A percentile compares a stretch with the other conserved stretches of the same genome.
phyloP scores from a whole-genome alignment of 139 green algal species.

The Micractinium sp. region DNA sequence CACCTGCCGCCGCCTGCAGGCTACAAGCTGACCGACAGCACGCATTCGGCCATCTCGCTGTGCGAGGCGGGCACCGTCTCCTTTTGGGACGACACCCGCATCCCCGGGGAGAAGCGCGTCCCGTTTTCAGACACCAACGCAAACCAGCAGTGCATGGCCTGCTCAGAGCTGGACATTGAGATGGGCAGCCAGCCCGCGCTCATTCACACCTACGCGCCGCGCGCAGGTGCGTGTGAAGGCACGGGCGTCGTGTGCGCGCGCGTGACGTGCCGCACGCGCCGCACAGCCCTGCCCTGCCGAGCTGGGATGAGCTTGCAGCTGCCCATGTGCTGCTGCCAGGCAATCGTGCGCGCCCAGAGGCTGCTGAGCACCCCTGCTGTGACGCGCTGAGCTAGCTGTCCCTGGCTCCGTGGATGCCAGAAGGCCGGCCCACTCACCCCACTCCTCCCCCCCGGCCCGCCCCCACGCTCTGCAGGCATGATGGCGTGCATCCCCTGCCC shows the following conservation, averaged over 20 bases:
- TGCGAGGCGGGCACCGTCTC: neutral
- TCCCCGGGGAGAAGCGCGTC: neutral
- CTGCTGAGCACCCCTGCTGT: neutral
- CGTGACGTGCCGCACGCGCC: too few species aligned
- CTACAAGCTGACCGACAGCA: neutral
- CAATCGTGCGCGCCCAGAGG: too few species aligned
- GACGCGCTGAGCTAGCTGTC: too few species aligned
- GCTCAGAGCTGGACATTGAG: neutral
- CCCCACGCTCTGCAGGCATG: neutral
- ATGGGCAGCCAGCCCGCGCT: neutral
- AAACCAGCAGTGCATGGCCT: neutral
- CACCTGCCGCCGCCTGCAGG: neutral
- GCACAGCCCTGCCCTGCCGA: neutral
- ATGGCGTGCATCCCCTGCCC: neutral
- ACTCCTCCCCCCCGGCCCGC: too few species aligned
- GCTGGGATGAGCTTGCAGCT: neutral
- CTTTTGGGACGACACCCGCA: neutral
- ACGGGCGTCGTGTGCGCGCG: neutral
- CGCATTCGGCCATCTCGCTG: neutral
- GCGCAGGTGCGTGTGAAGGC: neutral
- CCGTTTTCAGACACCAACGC: neutral
- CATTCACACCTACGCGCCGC: neutral
- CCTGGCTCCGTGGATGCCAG: too few species aligned
- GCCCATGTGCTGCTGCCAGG: too few species aligned
- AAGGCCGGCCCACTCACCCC: too few species aligned